Evolutionary conservation across 352 stramenopile species (phyloP).

Genomic region (Pythium utonaiense): DNA sequence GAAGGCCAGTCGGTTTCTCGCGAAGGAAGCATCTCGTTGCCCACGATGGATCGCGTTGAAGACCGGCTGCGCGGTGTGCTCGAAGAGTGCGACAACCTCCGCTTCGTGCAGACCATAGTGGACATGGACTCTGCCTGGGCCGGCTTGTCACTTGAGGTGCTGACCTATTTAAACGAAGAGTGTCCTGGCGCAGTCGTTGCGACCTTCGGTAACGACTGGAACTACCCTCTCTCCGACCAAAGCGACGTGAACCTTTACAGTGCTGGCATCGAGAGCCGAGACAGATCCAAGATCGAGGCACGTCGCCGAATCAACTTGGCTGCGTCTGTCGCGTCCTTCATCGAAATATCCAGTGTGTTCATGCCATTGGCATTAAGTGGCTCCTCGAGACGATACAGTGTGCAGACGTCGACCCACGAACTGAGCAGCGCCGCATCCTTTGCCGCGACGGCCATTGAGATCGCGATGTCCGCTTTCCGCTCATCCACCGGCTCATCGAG

Average conservation of each 20-base stretch:
- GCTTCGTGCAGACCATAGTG: slow-evolving; percentile 60
- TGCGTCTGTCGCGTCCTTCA: slow-evolving; percentile 53
- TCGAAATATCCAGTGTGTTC: slow-evolving; percentile 53
- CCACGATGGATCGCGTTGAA: slow-evolving; percentile 57
- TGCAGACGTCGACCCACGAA: neutral
- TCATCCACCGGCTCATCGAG: slow-evolving; percentile 12
- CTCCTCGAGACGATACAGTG: slow-evolving; percentile 3
- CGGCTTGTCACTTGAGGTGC: slow-evolving; percentile 61
- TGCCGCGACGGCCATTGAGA: slow-evolving; percentile 50
- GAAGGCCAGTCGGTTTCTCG: slow-evolving; percentile 45
- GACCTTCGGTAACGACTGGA: slow-evolving; percentile 71
- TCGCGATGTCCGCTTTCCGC: slow-evolving; percentile 42
- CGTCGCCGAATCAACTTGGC: slow-evolving; percentile 61
- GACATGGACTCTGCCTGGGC: slow-evolving; percentile 83
- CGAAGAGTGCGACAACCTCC: slow-evolving; percentile 67
- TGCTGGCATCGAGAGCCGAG: slow-evolving; percentile 29
- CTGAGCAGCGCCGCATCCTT: slow-evolving; percentile 16
- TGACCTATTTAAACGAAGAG: slow-evolving; percentile 73
- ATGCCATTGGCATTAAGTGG: slow-evolving; percentile 48
- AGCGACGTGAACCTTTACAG: slow-evolving; percentile 40
- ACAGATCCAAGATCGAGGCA: slow-evolving; percentile 58
- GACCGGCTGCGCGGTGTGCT: slow-evolving; percentile 57
- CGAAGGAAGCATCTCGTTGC: slow-evolving; percentile 48
- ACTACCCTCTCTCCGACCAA: slow-evolving; percentile 54
- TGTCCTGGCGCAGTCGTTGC: slow-evolving; percentile 51